Percentiles rank a stretch among this genome's conserved stretches.
Evolutionary conservation across 1,139 yeast species (phyloP).

Genomic region (Williopsis jadinii): DNA sequence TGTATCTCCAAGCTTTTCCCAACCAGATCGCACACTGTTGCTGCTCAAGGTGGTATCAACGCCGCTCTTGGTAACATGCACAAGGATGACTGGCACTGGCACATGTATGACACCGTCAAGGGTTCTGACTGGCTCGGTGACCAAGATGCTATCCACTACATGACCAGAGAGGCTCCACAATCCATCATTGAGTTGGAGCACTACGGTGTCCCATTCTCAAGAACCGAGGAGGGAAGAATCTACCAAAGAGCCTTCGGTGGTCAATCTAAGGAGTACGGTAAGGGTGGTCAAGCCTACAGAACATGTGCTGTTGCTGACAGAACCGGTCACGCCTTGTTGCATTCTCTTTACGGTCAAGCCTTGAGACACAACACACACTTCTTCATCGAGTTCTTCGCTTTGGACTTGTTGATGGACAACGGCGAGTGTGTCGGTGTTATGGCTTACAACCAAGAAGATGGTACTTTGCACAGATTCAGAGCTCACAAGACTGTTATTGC

Average conservation of each 20-base stretch:
- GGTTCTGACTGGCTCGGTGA: slow-evolving; percentile 99
- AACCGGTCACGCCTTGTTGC: slow-evolving; percentile 96
- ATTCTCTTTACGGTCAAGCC: slow-evolving; percentile 94
- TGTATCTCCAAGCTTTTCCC: slow-evolving; percentile 97
- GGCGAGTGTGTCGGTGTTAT: slow-evolving; percentile 96
- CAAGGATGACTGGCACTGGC: slow-evolving; percentile 99
- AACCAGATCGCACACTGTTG: slow-evolving; percentile 97
- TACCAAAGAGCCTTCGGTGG: slow-evolving; percentile 99
- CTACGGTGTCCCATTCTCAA: slow-evolving; percentile 96
- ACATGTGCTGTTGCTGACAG: slow-evolving; percentile 99
- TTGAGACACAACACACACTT: slow-evolving; percentile 95
- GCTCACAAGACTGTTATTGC: slow-evolving; percentile 96
- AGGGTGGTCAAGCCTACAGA: slow-evolving; percentile 99
- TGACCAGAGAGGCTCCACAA: slow-evolving; percentile 97
- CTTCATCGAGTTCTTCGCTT: slow-evolving; percentile 94
- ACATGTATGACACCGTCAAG: slow-evolving; percentile 98
- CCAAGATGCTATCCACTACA: slow-evolving; percentile 98
- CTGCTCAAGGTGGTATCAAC: slow-evolving; percentile 99
- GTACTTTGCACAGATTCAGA: slow-evolving; percentile 95
- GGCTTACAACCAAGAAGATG: slow-evolving; percentile 98
- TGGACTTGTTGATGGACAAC: slow-evolving; percentile 91
- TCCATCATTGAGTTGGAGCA: slow-evolving; percentile 96
- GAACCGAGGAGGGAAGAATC: slow-evolving; percentile 94
- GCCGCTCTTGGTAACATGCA: slow-evolving; percentile 98
- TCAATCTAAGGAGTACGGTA: slow-evolving; percentile 90